These are phyloP conservation scores for Plantago major DNA, from an alignment of 257 asterid genomes.

Conservation along the genomic window DNA sequence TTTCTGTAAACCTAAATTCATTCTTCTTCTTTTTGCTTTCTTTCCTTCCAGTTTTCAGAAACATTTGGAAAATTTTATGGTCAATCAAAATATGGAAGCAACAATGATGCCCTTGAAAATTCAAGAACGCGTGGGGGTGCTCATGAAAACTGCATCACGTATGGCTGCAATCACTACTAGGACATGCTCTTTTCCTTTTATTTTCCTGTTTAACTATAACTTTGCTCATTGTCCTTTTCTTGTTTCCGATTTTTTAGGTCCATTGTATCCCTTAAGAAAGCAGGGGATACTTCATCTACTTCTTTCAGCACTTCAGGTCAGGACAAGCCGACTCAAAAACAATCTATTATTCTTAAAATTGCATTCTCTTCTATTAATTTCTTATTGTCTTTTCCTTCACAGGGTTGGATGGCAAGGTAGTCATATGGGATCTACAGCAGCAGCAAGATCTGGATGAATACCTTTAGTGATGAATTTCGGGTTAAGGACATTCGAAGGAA, in stretches of 20 bases:
- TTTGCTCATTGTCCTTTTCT: constrained; percentile 11
- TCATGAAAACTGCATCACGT: constrained; percentile 89
- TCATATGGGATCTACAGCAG: constrained; percentile 68
- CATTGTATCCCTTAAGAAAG: constrained; percentile 57
- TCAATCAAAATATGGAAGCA: constrained; percentile 59
- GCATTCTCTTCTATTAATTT: neutral
- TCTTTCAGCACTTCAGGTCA: constrained; percentile 91
- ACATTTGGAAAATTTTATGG: constrained; percentile 85
- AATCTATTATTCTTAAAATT: neutral
- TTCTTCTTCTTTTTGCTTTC: neutral
- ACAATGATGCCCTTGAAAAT: constrained; percentile 51
- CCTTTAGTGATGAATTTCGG: constrained; percentile 26
- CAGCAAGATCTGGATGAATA: constrained; percentile 63
- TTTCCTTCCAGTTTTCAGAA: constrained; percentile 57
- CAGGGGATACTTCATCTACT: constrained; percentile 39
- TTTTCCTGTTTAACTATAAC: neutral
- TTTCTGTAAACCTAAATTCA: constrained; percentile 4
- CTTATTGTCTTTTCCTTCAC: constrained; percentile 13
- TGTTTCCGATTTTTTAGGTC: constrained; percentile 42
- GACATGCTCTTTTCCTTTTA: neutral
- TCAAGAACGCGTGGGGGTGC: constrained; percentile 49
- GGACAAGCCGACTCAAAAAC: constrained; percentile 13
- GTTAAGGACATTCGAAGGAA: constrained; percentile 8
- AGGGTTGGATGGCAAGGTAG: constrained; percentile 89
- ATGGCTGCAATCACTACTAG: constrained; percentile 22